Conservation (phyloP, 345 rosid species). For the Eutrema japonicum region DNA sequence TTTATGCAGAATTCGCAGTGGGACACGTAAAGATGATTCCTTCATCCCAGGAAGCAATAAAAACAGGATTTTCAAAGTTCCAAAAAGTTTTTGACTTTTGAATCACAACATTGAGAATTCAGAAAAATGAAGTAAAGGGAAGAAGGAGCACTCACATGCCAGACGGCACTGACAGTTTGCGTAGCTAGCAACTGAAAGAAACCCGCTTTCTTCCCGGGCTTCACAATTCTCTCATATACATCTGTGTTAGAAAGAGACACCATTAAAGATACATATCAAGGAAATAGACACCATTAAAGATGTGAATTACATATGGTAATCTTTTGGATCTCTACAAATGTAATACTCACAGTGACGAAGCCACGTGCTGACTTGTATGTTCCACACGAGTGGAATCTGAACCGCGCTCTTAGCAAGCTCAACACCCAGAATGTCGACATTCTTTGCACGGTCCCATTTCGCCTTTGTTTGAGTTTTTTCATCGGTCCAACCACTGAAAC, state of each 20-base stretch:
- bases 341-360: constrained; percentile 90
- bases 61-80: not conserved
- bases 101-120: no score
- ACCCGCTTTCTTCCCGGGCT: constrained; percentile 75
- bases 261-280: no score
- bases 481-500: constrained; percentile 94
- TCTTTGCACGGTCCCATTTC: constrained; percentile 88
- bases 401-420: constrained; percentile 86
- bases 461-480: constrained; percentile 67
- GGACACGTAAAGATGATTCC: not conserved
- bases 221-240: constrained; percentile 75
- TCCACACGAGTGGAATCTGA: constrained; percentile 86
- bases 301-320: not conserved
- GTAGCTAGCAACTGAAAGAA: constrained; percentile 93
- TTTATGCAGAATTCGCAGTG: constrained; percentile 2
- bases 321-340: not conserved
- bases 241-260: constrained; percentile 46
- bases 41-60: not conserved
- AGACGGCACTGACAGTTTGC: constrained; percentile 91
- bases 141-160: constrained; percentile 77
- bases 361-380: constrained; percentile 99
- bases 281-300: not conserved
- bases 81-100: no score
- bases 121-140: no score
- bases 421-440: constrained; percentile 83